These are phyloP conservation scores for Gentiana dahurica DNA, from an alignment of 257 asterid genomes.

Conservation along the genomic window DNA sequence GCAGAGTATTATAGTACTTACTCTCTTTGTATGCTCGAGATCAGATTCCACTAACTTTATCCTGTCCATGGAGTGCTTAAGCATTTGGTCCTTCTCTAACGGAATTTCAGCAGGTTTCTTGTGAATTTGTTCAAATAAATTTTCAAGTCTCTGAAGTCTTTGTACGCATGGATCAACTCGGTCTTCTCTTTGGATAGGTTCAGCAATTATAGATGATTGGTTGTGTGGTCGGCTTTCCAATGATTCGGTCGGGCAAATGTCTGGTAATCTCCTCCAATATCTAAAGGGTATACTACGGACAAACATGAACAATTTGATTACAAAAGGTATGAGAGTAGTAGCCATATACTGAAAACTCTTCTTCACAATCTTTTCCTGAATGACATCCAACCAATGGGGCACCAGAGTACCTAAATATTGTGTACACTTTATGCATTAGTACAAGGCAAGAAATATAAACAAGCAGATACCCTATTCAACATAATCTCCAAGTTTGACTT, in stretches of 20 bases:
- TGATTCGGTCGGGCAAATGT: conserved; percentile 25
- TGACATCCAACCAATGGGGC: conserved; percentile 26
- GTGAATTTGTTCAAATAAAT: conserved; percentile 56
- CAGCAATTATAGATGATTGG: conserved; percentile 15
- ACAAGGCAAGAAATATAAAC: not conserved
- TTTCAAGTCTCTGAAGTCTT: conserved; percentile 76
- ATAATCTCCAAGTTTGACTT: not conserved
- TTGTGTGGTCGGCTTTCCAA: conserved; percentile 25
- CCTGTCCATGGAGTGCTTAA: conserved; percentile 75
- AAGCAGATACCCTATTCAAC: not conserved
- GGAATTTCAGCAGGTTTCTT: conserved; percentile 80
- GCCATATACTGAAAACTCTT: conserved; percentile 40
- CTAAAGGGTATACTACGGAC: conserved; percentile 33
- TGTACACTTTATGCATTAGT: not conserved
- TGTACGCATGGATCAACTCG: conserved; percentile 49
- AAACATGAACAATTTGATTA: conserved; percentile 24
- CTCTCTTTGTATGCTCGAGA: conserved; percentile 85
- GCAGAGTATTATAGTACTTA: conserved; percentile 16
- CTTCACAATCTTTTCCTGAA: conserved; percentile 47
- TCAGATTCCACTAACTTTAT: conserved; percentile 73
- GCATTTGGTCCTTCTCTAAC: conserved; percentile 71
- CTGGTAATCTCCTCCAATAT: conserved; percentile 45
- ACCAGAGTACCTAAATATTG: conserved; percentile 33
- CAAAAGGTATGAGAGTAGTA: conserved; percentile 34
- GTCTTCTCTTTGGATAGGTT: conserved; percentile 25